Evolutionary conservation across 345 rosid genomes (phyloP).

Genomic region (Lumnitzera racemosa): DNA sequence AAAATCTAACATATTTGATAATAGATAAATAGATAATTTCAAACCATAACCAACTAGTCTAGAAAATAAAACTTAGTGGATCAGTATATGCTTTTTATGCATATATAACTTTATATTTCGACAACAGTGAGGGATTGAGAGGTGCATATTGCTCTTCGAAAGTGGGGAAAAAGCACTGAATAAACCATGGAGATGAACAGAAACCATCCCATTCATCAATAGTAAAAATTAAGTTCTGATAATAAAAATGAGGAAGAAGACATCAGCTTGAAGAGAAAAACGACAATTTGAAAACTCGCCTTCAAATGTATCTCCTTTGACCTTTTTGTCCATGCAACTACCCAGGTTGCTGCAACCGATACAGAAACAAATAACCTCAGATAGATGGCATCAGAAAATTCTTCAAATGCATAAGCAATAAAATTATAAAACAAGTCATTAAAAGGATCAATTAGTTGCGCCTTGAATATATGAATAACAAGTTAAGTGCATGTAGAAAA

Average conservation of each 20-base stretch:
- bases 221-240: background rate
- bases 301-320: conserved; percentile 18
- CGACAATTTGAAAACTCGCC: conserved; percentile 26
- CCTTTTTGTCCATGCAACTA: conserved; percentile 33
- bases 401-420: no score
- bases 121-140: no score
- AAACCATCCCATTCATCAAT: background rate
- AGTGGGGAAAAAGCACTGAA: background rate
- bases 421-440: no score
- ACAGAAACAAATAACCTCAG: conserved; percentile 5
- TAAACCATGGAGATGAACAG: background rate
- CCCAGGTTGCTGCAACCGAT: conserved; percentile 38
- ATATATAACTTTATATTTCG: no score
- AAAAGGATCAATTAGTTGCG: no score
- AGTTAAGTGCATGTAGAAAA: background rate
- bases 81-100: no score
- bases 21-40: no score
- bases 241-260: background rate
- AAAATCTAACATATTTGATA: no score
- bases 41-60: no score
- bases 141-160: background rate
- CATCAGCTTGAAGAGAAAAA: conserved; percentile 6
- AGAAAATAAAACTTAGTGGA: no score
- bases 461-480: no score
- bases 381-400: background rate